These are phyloP conservation scores for Solanum bulbocastanum DNA, from an alignment of 257 asterid species.

Conservation along the genomic window DNA sequence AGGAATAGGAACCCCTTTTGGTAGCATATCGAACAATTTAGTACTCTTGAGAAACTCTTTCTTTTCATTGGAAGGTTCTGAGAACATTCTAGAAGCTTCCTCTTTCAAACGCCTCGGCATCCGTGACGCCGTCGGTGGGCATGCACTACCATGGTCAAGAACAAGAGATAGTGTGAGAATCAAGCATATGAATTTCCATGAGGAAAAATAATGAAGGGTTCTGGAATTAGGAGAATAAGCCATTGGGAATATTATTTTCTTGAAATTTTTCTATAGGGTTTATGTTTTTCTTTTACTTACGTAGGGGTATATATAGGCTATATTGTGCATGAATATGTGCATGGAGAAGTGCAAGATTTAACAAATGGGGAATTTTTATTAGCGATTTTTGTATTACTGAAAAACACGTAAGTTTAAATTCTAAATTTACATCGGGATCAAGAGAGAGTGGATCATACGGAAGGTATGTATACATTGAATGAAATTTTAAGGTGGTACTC, in stretches of 20 bases:
- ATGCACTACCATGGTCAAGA: neutral
- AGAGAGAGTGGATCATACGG: neutral
- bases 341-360: neutral
- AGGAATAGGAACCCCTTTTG: slow-evolving; percentile 33
- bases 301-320: neutral
- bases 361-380: neutral
- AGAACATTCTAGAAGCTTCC: neutral
- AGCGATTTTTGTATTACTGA: neutral
- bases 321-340: neutral
- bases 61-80: neutral
- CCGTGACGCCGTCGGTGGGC: neutral
- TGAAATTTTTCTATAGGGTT: neutral
- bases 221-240: neutral
- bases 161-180: neutral
- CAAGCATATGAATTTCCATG: neutral
- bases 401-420: no score
- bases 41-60: neutral
- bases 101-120: neutral
- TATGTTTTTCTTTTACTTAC: neutral
- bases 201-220: neutral
- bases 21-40: slow-evolving; percentile 18
- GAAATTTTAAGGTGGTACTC: neutral
- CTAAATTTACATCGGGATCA: no score
- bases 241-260: neutral
- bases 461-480: neutral